Conservation (phyloP, 1,139 yeast genomes). For the Scheffersomyces illinoinensis region DNA sequence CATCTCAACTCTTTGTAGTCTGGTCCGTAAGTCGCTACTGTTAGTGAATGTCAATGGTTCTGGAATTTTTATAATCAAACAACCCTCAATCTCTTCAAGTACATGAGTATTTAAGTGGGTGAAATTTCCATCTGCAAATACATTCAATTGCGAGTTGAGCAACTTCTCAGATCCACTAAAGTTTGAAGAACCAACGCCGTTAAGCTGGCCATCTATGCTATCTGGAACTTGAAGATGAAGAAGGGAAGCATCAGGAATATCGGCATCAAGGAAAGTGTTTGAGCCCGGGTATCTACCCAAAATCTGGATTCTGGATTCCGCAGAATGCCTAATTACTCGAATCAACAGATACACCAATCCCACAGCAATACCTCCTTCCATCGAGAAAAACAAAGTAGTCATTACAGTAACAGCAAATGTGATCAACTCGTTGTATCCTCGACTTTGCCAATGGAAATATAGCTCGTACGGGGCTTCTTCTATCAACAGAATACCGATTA, state of each 20-base stretch:
- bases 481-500: conserved; percentile 74
- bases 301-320: conserved; percentile 86
- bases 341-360: conserved; percentile 82
- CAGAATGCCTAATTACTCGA: conserved; percentile 80
- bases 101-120: conserved; percentile 40
- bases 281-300: conserved; percentile 82
- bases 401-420: conserved; percentile 73
- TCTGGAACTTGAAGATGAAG: background rate
- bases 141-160: conserved; percentile 22
- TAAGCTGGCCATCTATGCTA: conserved; percentile 2
- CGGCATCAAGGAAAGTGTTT: conserved; percentile 76
- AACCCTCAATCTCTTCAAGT: conserved; percentile 79
- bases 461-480: conserved; percentile 89
- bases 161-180: conserved; percentile 4
- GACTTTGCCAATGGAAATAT: conserved; percentile 67
- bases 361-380: conserved; percentile 85
- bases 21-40: conserved; percentile 74
- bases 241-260: conserved; percentile 31
- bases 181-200: conserved; percentile 6
- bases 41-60: conserved; percentile 94
- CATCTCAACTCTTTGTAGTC: conserved; percentile 75
- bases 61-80: conserved; percentile 82
- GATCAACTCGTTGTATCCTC: conserved; percentile 75
- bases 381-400: conserved; percentile 77
- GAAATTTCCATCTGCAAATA: conserved; percentile 38